Percentiles rank a stretch among this genome's conserved stretches.
Evolutionary conservation across 352 stramenopile species (phyloP).

Genomic region (Hyaloperonospora brassicae): DNA sequence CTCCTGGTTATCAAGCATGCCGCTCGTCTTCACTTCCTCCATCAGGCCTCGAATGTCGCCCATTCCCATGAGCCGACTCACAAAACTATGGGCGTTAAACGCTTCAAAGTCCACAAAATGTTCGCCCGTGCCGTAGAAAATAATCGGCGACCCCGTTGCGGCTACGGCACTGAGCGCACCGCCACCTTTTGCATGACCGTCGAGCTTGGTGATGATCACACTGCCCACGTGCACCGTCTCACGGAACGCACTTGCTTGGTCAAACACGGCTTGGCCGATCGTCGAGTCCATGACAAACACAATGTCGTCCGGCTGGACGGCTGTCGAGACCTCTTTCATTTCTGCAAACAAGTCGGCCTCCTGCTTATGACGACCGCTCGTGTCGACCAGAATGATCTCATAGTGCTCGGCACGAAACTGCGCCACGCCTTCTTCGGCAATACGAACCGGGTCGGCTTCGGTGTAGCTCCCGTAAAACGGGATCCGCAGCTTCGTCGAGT

Average conservation of each 20-base stretch:
- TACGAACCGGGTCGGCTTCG: constrained; percentile 95
- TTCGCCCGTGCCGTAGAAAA: constrained; percentile 97
- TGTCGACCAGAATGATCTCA: constrained; percentile 99
- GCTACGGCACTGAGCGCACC: constrained; percentile 96
- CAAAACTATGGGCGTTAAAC: constrained; percentile 97
- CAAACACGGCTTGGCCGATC: constrained; percentile 96
- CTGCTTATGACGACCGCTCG: constrained; percentile 96
- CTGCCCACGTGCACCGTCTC: constrained; percentile 93
- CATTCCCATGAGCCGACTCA: constrained; percentile 97
- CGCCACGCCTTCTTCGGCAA: constrained; percentile 95
- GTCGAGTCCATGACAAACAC: constrained; percentile 99
- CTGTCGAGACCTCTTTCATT: constrained; percentile 97
- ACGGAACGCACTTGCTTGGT: constrained; percentile 95
- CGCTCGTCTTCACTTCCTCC: constrained; percentile 89
- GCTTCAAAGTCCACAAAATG: constrained; percentile 98
- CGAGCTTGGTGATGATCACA: constrained; percentile 99
- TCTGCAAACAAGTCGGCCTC: constrained; percentile 97
- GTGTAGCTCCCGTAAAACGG: constrained; percentile 99
- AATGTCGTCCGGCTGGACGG: constrained; percentile 93
- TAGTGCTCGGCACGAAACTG: constrained; percentile 96
- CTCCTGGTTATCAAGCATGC: constrained; percentile 90
- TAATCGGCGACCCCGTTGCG: constrained; percentile 95
- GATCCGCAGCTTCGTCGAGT: constrained; percentile 96
- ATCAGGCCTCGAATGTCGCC: constrained; percentile 95
- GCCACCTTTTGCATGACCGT: constrained; percentile 98